Base-by-base conservation (phyloP, 495 filamentous ascomycete species). In the Hyaloscypha finlandica region DNA sequence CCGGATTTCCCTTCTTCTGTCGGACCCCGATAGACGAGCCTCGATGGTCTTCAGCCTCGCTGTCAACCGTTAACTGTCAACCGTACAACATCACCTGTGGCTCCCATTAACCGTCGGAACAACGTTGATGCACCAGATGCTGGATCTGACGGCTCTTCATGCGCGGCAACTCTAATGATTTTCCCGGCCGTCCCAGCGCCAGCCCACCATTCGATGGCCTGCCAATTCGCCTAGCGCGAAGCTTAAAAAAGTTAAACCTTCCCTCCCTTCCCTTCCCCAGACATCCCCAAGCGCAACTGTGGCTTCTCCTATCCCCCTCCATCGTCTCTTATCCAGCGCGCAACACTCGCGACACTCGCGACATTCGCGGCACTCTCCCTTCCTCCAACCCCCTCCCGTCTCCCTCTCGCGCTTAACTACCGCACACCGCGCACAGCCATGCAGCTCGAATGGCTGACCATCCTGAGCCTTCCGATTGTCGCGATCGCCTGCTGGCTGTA, bases 401-500 rank as follows among this genome's bases (percentile, higher is more conserved):
- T 22, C 16, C 51, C 39, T 31, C 42, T 16, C 12, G 6, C 29
- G 14, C 25, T 37, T 37, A 37, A 37, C 6, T 3, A 37, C 35
- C 6, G 35, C 35, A 12, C 3, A 12, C 35, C 20, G 42, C 59
- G 54, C 35, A 45, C 53, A 61, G 60, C 51, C 25, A 68, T 74
- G 67, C 61, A 66, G 63, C 42, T 48, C 42, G 42, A 48, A 19
- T 70, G 67, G 70, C 19, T 65, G 29, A 64, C 67, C 11, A 19
- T 83, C 79, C 74, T 87, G 73, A 67, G 83, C 68, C 61, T 95
- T 70, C 80, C 91, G 64, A 68, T 86, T 31, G 75, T 93, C 73
- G 80, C 89, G 77, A 70, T 86, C 37, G 76, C 72, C 29, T 69
- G 77, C 42, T 85, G 81, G 82, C 68, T 84, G 22, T 90, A 86